Evolutionary conservation across 106 monocot species (phyloP), one percentile per base, ranked within the genome.

Genomic region (Iris macrosiphon): DNA sequence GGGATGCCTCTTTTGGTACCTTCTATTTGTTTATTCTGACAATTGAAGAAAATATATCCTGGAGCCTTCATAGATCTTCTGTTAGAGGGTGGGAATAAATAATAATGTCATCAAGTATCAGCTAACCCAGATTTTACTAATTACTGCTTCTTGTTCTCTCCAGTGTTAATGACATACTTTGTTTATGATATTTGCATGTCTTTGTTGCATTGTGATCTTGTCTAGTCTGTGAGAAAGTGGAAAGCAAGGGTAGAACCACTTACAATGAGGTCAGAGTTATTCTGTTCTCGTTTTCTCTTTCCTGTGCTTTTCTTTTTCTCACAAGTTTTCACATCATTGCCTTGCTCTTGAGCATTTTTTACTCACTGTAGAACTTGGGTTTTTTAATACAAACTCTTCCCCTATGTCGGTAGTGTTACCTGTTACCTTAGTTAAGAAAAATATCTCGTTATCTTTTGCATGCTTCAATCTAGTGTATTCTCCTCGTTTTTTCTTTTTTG

Each of bases 191-290:
- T 31, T 35, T 63, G 25, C 5, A 31, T 23, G 32, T 45, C 4
- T 20, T 40, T 47, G 22, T 19, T 4, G 5, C n/a, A 22, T n/a
- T 26, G 43, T 49, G 23, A 31, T 55, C 6, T 4, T 33, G 12
- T 59, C 10, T 16, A 84, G 84, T 84, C 22, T 84, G 84, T 19
- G 79, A 84, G 64, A 84, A 79, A 65, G 84, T 84, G 30, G 84
- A 84, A 79, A 79, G 75, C 79, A 84, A 79, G 57, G 84, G 84
- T 15, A 75, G 79, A 67, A 84, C 84, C n/a, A 84, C 84, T 47
- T 84, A 84, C 39, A 84, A 84, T 69, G 84, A 84, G 78, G 83
- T 79, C 2, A 68, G 31, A 16, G 46, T 21, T 29, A 16, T 17
- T 9, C 15, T 15, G 10, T 31, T 43, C 14, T 23, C 2, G 13